Base-by-base conservation (phyloP, 176 grass and related monocot species). In the Avena insularis region DNA sequence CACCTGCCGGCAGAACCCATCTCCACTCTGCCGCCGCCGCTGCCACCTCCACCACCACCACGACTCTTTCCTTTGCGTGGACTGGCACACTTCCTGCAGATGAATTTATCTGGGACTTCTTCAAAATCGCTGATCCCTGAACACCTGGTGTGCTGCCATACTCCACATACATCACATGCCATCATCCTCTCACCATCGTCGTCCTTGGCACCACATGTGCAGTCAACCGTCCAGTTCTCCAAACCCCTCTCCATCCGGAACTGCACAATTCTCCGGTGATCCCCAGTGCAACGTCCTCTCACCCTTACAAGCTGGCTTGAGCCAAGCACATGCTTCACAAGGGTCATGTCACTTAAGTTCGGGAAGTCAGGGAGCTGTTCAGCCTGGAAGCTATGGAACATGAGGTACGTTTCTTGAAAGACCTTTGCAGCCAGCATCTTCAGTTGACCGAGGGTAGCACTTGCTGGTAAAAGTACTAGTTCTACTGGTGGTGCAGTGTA, bases 141-240 rank as follows among this genome's bases (percentile, higher is more conserved):
- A 55, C 97, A 98, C 60, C 97, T 98, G 14, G 94, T 98, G 70
- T 98, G 97, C 82, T 98, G 97, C 97, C 97, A 98, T 27, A 94
- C 90, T 59, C 94, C 97, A 81, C 97, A 98, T 10, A 75, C 46
- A 55, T 98, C 97, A 63, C 97, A 98, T 13, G 97, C 97, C 84
- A 98, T 74, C 97, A 98, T 98, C 76, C 97, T 92, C 79, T 98
- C 97, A 3, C 97, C 97, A 38, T 98, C 97, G 58, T 98, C 97
- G 15, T 98, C 97, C 70, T 91, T 93, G 65, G 97, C 97, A 5
- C 97, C 97, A 31, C 97, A 98, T 43, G 68, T 77, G 58, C 97
- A 98, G 82, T 98, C 94, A 47, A 98, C 94, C 4, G 89, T 93
- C 97, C 97, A 98, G 82, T 94, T 98, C 36, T 98, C 97, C 61